Base-by-base conservation (phyloP, 1,284 basidiomycete species). In the Austroboletus sp. region DNA sequence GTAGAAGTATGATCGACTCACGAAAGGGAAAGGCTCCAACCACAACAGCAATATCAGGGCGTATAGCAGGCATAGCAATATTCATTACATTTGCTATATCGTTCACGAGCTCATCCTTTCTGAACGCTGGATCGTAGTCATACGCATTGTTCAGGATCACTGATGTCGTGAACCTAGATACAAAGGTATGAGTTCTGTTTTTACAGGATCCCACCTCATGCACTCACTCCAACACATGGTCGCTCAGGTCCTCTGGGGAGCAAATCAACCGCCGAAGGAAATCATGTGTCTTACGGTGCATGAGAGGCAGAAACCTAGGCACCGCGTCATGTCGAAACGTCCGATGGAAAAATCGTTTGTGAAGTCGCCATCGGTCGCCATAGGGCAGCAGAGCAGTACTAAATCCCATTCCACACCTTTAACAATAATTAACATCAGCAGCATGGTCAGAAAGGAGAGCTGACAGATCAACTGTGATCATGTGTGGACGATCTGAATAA, bases 121-220 rank as follows among this genome's bases (percentile, higher is more conserved):
- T 19, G 12, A 19, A 36, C 10, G 8, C 21, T 5, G 35, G 35
- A 23, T 36, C 16, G 23, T 36, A 55, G 8, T 43, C 45, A 29
- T 55, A 54, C 4, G 46, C 26, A 12, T 37, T 44, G 1, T 51
- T 41, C 42, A 54, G 19, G 9, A 53, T 36, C 1, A 57, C 48
- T 13, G 44, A 62, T n/a, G 44, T 23, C 7, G 42, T 34, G 38
- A 42, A 43, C 3, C 51, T 53, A 11, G 7, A 35, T 13, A 7
- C 10, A 34, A 32, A 13, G 13, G 11, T 32, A 30, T 30, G 10
- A 32, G 12, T 15, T 7, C 6, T 32, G 30, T 12, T 29, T 11
- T 3, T 29, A 12, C 33, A 10, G 19, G 7, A 3, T 34, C 17
- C n/a, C 2, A 7, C 15, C 15, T 19, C 15, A 0, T 15, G 17